phyloP scores from a whole-genome alignment of 2,329 filamentous ascomycete species.

The Aspergillus novofumigatus region DNA sequence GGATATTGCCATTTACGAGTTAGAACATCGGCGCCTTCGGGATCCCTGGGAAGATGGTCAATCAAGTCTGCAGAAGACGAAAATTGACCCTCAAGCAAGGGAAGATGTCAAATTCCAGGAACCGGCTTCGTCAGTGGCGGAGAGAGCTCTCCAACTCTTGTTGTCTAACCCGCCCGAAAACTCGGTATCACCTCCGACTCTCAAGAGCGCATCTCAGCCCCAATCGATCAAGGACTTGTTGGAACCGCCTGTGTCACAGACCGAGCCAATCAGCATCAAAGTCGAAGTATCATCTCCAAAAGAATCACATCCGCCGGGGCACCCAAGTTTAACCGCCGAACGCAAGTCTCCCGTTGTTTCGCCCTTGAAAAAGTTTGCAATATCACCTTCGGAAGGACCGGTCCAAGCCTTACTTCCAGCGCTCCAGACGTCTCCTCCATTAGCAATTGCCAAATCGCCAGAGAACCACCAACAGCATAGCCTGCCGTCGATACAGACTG shows the following conservation, averaged over 20 bases:
- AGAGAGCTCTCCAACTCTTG: not conserved
- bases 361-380: slow-evolving; percentile 30
- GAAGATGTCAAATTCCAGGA: not conserved
- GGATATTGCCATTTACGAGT: slow-evolving; percentile 60
- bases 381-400: slow-evolving; percentile 28
- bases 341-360: slow-evolving; percentile 9
- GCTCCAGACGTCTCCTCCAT: slow-evolving; percentile 35
- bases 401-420: slow-evolving; percentile 35
- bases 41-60: slow-evolving; percentile 42
- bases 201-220: not conserved
- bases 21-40: slow-evolving; percentile 47
- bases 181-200: not conserved
- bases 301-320: slow-evolving; percentile 1
- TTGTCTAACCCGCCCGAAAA: not conserved
- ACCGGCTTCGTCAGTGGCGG: not conserved
- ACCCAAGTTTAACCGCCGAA: not conserved
- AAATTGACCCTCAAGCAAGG: not conserved
- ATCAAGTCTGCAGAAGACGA: slow-evolving; percentile 17
- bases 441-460: slow-evolving; percentile 29
- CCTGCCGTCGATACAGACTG: slow-evolving; percentile 40
- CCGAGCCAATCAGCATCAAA: not conserved
- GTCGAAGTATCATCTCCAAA: slow-evolving; percentile 17
- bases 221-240: not conserved
- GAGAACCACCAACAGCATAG: slow-evolving; percentile 28
- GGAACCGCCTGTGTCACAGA: not conserved